Evolutionary conservation across 768 basidiomycete genomes (phyloP).

Genomic region (Ephemerocybe angulata): DNA sequence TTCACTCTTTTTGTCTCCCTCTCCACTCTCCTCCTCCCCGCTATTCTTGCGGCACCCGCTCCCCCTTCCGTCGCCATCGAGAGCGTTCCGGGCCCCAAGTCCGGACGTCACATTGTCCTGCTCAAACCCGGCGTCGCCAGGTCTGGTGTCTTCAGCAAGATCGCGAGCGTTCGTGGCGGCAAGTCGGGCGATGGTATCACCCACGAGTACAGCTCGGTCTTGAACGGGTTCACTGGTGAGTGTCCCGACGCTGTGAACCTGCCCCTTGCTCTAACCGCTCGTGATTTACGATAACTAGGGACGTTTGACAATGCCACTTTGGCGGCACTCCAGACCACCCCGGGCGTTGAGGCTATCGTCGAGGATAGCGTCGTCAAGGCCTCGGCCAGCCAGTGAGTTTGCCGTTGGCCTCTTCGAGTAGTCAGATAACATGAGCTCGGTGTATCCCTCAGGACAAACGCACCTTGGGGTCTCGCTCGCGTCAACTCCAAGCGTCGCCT

Average conservation of each 20-base stretch:
- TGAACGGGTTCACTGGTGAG: conserved; percentile 10
- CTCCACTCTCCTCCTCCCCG: not conserved
- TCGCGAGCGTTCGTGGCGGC: not conserved
- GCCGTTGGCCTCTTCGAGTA: not conserved
- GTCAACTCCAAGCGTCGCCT: not conserved
- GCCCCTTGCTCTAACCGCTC: no score
- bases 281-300: no score
- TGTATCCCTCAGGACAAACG: not conserved
- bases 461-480: not conserved
- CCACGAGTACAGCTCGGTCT: not conserved
- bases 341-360: not conserved
- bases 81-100: conserved; percentile 1
- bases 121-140: conserved; percentile 1
- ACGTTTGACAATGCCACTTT: no score
- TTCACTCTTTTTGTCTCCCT: not conserved
- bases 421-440: not conserved
- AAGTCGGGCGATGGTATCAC: not conserved
- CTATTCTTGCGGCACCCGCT: conserved; percentile 1
- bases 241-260: no score
- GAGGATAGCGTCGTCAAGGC: not conserved
- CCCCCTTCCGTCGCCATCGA: not conserved
- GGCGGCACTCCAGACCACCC: no score
- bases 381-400: not conserved
- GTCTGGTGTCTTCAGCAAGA: not conserved
- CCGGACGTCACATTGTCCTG: conserved; percentile 5